Conservation (phyloP, 805 yeast species). For the Starmerella apicola region DNA sequence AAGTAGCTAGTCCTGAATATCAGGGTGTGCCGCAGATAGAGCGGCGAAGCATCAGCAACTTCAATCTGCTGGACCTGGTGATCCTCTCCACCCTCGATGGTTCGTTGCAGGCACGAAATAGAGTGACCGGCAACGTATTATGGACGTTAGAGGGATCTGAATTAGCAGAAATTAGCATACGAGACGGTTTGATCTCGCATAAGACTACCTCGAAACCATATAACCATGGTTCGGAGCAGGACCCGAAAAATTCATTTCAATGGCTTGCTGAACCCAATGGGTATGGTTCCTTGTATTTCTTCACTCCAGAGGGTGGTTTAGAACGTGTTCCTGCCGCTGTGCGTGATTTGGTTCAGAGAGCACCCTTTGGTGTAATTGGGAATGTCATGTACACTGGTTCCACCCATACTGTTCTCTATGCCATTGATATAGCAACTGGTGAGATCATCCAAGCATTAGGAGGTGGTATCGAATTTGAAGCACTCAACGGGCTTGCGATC, state of each 20-base stretch:
- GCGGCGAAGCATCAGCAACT: constrained; percentile 31
- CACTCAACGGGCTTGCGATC: not conserved
- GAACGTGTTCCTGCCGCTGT: constrained; percentile 74
- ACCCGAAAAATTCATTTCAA: constrained; percentile 8
- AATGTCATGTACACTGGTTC: constrained; percentile 81
- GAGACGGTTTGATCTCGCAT: constrained; percentile 1
- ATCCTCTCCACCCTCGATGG: constrained; percentile 80
- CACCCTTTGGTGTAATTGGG: constrained; percentile 72
- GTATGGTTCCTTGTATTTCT: constrained; percentile 74
- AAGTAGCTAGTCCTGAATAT: too few relatives aligned
- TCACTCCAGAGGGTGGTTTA: constrained; percentile 60
- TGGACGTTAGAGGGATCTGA: constrained; percentile 65
- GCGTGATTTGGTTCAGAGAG: constrained; percentile 59
- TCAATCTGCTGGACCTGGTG: constrained; percentile 44
- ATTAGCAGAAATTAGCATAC: constrained; percentile 43
- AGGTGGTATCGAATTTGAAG: constrained; percentile 23
- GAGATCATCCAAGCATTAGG: constrained; percentile 61
- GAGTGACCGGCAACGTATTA: constrained; percentile 58
- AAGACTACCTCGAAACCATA: not conserved
- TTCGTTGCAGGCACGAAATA: constrained; percentile 62
- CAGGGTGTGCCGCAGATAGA: constrained; percentile 4
- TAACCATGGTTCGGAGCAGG: not conserved
- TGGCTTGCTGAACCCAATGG: constrained; percentile 89
- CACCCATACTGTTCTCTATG: constrained; percentile 59
- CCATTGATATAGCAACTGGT: constrained; percentile 65